Evolutionary conservation across 139 green algal genomes (phyloP), one percentile per base, ranked within the genome.

Genomic region (Chlamydomonas urium): DNA sequence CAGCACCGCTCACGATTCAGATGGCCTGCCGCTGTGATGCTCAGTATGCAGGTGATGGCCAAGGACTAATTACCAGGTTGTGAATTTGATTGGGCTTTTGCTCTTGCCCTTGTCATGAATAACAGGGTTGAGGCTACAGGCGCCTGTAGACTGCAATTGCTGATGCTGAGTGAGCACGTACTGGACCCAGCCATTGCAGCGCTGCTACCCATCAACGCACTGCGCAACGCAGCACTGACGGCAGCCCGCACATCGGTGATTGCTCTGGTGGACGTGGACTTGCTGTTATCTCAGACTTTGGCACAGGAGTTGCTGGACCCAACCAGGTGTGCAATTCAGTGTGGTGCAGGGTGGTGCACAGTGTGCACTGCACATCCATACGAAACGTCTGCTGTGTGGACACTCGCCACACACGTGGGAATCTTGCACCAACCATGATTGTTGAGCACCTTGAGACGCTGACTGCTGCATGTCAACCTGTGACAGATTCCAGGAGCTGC

Each of bases 201-300:
- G 38, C 37, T 78, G 47, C 74, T 88, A 56, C 81, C 81, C 48
- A 86, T 86, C 67, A 86, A 86, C 42, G 69, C 58, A 0, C 65
- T 86, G 38, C 74, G 81, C 35, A 83, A 86, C 37, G 70, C 72
- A 2, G 77, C 71, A 19, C 65, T 83, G 37, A 50, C 80, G 66
- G 67, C 72, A 47, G 71, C 71, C 14, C 42, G 38, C n/a, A 81
- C 74, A 5, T 71, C 74, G 37, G 68, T 83, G 48, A 61, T 82
- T 4, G 73, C 63, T 36, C 77, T 86, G 77, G 66, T 81, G 21
- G 81, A 83, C 37, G 81, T 79, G n/a, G 81, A 83, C 66, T 53
- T 86, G 28, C 62, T 78, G 31, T 56, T 81, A 17, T 75, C 56
- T 28, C 38, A 47, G 45, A 47, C 24, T 29, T 26, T 72, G 29